phyloP scores from a whole-genome alignment of 108 stramenopile genomes.

The Nitzschia sp. region DNA sequence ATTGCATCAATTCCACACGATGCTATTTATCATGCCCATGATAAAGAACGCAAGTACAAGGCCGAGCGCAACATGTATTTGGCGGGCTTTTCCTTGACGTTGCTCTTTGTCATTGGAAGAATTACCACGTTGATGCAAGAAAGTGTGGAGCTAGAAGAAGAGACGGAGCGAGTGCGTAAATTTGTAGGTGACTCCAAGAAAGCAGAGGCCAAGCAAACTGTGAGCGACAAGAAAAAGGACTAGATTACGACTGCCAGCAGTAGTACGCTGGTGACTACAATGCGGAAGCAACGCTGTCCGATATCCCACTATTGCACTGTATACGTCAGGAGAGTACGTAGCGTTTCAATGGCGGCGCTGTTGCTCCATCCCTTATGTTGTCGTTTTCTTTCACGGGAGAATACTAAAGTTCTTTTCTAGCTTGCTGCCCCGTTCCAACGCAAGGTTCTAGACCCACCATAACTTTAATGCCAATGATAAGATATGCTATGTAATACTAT shows the following conservation, averaged over 20 bases:
- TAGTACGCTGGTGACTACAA: background rate
- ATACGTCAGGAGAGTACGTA: background rate
- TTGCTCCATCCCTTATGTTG: background rate
- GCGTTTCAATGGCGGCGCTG: background rate
- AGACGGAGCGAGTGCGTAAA: slow-evolving; percentile 19
- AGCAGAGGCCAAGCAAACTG: slow-evolving; percentile 4
- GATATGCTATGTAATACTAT: too few species aligned
- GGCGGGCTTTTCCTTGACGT: slow-evolving; percentile 36
- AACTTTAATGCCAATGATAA: too few species aligned
- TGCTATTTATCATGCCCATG: slow-evolving; percentile 11
- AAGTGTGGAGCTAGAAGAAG: slow-evolving; percentile 24
- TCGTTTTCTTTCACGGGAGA: background rate
- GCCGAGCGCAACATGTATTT: slow-evolving; percentile 35
- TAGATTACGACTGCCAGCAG: background rate
- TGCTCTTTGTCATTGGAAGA: slow-evolving; percentile 38
- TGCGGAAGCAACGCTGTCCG: background rate
- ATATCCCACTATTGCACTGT: background rate
- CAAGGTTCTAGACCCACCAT: too few species aligned
- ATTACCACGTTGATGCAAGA: slow-evolving; percentile 33
- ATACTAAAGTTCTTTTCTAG: background rate
- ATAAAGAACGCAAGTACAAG: slow-evolving; percentile 30
- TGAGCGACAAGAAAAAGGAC: slow-evolving; percentile 9
- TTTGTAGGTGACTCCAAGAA: slow-evolving; percentile 1
- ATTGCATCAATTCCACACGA: slow-evolving; percentile 1
- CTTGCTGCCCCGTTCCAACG: too few species aligned